Conservation (phyloP, 176 grass and related monocot genomes). For the Dactylis glomerata region DNA sequence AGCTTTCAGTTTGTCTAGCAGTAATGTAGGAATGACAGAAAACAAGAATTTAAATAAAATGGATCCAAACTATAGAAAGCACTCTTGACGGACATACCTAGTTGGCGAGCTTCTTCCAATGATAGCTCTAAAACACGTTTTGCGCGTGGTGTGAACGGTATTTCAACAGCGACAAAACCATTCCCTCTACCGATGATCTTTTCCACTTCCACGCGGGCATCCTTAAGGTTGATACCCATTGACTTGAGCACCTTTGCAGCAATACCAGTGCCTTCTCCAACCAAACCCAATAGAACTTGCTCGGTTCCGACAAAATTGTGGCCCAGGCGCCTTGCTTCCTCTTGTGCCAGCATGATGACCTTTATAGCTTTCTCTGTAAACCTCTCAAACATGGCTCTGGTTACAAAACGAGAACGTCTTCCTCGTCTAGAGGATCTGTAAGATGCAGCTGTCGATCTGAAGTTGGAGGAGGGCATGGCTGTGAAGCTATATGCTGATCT, state of each 20-base stretch:
- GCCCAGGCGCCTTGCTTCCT: constrained; percentile 82
- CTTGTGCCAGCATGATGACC: constrained; percentile 95
- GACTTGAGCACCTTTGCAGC: constrained; percentile 96
- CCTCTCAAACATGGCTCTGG: constrained; percentile 78
- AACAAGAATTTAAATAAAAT: constrained; percentile 11
- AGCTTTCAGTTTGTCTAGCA: background rate
- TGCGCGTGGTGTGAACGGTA: constrained; percentile 88
- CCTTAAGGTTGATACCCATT: constrained; percentile 98
- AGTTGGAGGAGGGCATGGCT: constrained; percentile 15
- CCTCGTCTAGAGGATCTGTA: constrained; percentile 32
- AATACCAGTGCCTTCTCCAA: constrained; percentile 88
- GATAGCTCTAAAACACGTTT: constrained; percentile 85
- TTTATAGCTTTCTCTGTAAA: constrained; percentile 95
- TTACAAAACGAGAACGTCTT: constrained; percentile 32
- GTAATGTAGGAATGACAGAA: background rate
- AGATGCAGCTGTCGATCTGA: constrained; percentile 41
- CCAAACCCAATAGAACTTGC: constrained; percentile 86
- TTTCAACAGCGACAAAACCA: constrained; percentile 92
- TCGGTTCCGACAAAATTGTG: constrained; percentile 94
- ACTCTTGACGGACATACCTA: constrained; percentile 49
- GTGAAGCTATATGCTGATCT: constrained; percentile 46
- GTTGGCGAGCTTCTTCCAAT: constrained; percentile 85
- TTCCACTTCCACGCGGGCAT: constrained; percentile 91
- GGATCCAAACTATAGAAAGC: background rate
- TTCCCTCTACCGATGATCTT: constrained; percentile 92